phyloP scores from a whole-genome alignment of 768 basidiomycete species.

The Erythrobasidium yunnanense region DNA sequence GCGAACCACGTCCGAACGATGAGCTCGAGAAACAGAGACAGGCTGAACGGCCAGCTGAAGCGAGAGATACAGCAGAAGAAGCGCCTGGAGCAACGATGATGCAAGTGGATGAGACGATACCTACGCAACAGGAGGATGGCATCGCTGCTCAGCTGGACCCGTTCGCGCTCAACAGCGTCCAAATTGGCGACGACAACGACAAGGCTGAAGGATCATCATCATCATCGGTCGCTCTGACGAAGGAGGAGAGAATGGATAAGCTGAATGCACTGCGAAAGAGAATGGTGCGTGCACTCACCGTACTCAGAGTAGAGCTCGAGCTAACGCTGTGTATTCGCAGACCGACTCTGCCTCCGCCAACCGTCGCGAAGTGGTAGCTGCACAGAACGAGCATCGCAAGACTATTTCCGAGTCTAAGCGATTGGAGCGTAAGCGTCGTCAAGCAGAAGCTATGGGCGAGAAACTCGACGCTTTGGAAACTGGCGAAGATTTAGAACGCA shows the following conservation, averaged over 20 bases:
- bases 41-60: neutral
- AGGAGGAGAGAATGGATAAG: constrained; percentile 68
- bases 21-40: neutral
- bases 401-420: constrained; percentile 69
- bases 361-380: constrained; percentile 71
- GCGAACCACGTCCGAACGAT: constrained; percentile 9
- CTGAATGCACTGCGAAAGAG: constrained; percentile 62
- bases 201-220: neutral
- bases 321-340: constrained; percentile 43
- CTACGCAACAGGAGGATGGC: too few species aligned
- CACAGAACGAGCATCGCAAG: constrained; percentile 64
- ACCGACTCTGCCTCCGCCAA: constrained; percentile 69
- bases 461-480: constrained; percentile 81
- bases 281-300: constrained; percentile 54
- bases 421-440: constrained; percentile 64
- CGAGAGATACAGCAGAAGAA: neutral
- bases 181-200: neutral
- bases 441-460: constrained; percentile 66
- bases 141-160: too few species aligned
- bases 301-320: constrained; percentile 13
- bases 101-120: too few species aligned
- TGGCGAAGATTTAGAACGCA: constrained; percentile 82
- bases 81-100: too few species aligned
- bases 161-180: too few species aligned
- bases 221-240: constrained; percentile 36